Evolutionary conservation across 495 filamentous ascomycete genomes (phyloP).

Genomic region (Rostrohypoxylon terebratum): DNA sequence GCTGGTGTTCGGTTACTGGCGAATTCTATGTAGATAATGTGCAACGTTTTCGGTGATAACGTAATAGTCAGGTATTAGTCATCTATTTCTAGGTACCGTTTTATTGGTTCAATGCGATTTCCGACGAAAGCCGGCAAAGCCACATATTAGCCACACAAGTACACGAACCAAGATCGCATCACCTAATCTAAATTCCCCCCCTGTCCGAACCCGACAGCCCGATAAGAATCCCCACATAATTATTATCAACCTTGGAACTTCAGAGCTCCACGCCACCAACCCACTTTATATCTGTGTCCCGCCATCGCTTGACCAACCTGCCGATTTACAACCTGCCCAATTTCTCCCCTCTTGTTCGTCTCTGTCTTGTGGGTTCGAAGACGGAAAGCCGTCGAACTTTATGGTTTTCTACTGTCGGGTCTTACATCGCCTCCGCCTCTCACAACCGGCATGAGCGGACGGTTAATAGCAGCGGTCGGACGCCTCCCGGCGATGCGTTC

Average conservation of each 20-base stretch:
- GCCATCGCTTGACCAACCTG: slow-evolving; percentile 4
- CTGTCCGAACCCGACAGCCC: not conserved
- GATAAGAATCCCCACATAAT: slow-evolving; percentile 11
- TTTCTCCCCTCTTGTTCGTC: not conserved
- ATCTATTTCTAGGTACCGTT: not conserved
- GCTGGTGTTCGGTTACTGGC: too few species aligned
- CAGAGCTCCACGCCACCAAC: slow-evolving; percentile 39
- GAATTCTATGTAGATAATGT: too few species aligned
- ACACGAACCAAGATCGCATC: not conserved
- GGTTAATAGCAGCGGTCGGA: slow-evolving; percentile 76
- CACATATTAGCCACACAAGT: slow-evolving; percentile 10
- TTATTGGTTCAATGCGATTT: not conserved
- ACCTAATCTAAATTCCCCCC: not conserved
- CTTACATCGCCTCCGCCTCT: slow-evolving; percentile 48
- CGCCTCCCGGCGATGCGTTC: slow-evolving; percentile 73
- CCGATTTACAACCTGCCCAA: not conserved
- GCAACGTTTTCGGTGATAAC: not conserved
- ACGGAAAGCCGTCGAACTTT: slow-evolving; percentile 18
- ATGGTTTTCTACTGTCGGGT: slow-evolving; percentile 34
- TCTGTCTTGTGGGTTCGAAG: slow-evolving; percentile 2
- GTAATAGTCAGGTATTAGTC: not conserved
- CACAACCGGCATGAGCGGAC: slow-evolving; percentile 77
- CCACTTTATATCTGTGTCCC: slow-evolving; percentile 9
- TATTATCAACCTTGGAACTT: slow-evolving; percentile 1
- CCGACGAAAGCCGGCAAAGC: not conserved